A percentile compares a stretch with the other conserved stretches of the same genome.
Evolutionary conservation across 2,329 filamentous ascomycete species (phyloP).

Genomic region (Aspergillus sojae): DNA sequence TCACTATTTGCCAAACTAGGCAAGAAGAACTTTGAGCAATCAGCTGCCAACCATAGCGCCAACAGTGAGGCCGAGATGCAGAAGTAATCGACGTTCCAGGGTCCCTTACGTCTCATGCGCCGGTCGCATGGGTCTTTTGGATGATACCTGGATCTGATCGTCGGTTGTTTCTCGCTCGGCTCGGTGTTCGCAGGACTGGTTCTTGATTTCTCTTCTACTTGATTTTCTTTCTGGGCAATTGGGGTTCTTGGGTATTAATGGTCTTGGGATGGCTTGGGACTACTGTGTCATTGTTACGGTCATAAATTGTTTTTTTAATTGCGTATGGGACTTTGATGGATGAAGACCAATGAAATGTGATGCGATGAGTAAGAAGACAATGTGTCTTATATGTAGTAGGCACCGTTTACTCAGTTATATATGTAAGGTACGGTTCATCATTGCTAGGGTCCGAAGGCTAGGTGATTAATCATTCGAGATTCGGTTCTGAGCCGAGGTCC

Average conservation of each 20-base stretch:
- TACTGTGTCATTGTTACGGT: neutral
- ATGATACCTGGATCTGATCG: neutral
- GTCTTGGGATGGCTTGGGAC: conserved; percentile 5
- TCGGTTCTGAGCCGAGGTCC: conserved; percentile 30
- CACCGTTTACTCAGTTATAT: too few species aligned
- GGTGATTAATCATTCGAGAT: neutral
- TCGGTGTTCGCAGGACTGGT: conserved; percentile 13
- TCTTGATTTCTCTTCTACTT: conserved; percentile 13
- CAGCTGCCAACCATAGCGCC: conserved; percentile 22
- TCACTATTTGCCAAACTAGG: conserved; percentile 50
- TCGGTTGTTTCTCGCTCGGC: conserved; percentile 1
- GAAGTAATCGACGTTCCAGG: neutral
- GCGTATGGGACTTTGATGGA: neutral
- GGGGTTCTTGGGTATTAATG: conserved; percentile 2
- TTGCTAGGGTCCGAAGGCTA: too few species aligned
- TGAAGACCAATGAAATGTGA: neutral
- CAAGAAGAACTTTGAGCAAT: conserved; percentile 49
- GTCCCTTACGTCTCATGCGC: conserved; percentile 5
- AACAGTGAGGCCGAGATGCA: conserved; percentile 5
- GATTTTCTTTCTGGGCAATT: conserved; percentile 1
- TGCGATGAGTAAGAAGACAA: neutral
- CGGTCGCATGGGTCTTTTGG: conserved; percentile 12
- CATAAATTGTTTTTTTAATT: conserved; percentile 2
- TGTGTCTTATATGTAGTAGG: too few species aligned
- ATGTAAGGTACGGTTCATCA: too few species aligned